Conservation (phyloP, 768 basidiomycete species). For the Russula ochroleuca region DNA sequence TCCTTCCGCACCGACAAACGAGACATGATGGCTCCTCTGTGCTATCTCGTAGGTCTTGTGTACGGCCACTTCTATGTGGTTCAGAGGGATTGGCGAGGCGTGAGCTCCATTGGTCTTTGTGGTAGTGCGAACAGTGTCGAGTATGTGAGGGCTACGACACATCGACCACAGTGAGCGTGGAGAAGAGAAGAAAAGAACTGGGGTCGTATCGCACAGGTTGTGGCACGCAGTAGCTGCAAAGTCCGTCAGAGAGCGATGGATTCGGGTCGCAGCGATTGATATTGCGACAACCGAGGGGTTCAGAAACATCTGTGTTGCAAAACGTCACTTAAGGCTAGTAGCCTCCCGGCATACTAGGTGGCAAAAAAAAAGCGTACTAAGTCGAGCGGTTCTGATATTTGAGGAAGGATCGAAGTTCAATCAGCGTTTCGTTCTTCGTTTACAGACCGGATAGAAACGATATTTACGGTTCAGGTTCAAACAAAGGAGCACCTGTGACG, state of each 20-base stretch:
- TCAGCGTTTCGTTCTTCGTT: background rate
- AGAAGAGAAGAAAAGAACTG: background rate
- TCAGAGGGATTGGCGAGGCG: background rate
- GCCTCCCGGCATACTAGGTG: background rate
- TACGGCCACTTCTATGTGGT: background rate
- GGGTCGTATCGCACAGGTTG: background rate
- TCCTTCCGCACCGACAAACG: background rate
- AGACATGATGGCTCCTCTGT: background rate
- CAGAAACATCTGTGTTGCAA: background rate
- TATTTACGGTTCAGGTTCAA: constrained; percentile 2
- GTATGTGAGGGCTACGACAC: background rate
- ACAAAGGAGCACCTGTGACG: background rate
- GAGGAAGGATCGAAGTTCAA: too few species aligned
- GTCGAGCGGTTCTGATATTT: background rate
- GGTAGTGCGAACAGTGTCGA: too few species aligned
- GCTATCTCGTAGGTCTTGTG: too few species aligned
- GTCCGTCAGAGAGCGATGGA: background rate
- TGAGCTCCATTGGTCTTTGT: background rate
- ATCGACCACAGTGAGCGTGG: background rate
- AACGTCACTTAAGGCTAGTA: background rate
- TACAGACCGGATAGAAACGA: background rate
- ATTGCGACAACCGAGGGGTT: background rate
- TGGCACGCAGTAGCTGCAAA: background rate
- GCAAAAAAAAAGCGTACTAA: background rate
- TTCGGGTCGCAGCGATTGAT: constrained; percentile 2